Base-by-base conservation (phyloP, 148 eudicot genomes). In the Hydrangea macrophylla region DNA sequence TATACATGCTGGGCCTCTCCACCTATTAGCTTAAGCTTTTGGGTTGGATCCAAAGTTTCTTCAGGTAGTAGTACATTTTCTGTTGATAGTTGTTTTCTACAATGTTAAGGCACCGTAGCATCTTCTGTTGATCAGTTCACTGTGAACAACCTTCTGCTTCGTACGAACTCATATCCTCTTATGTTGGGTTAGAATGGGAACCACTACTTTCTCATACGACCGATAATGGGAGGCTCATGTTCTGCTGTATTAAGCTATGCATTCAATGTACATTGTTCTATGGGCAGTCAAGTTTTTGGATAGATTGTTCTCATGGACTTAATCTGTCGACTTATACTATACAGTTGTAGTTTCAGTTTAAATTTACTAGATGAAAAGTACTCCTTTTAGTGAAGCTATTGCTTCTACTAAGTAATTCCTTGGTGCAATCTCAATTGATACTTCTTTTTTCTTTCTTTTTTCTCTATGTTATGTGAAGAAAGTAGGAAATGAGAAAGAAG, bases 401-500 rank as follows among this genome's bases (percentile, higher is more conserved):
- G 5, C 53, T 60, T 60, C 28, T 2, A 37, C 48, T 20, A 10
- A 60, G 23, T n/a, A 58, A 45, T 18, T 42, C 11, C 20, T 15
- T 15, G 5, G n/a, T 17, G 53, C n/a, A 17, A 45, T 0, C n/a
- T 45, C 20, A 15, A 45, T 18, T 45, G 15, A 45, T 17, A 18
- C 53, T 32, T 70, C 40, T 10, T 20, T 58, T 15, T 36, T n/a
- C n/a, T n/a, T n/a, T n/a, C n/a, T n/a, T n/a, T n/a, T n/a, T n/a
- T n/a, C n/a, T n/a, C n/a, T n/a, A n/a, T n/a, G n/a, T 58, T 55
- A 45, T 76, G 45, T 33, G 58, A 71, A 81, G 84, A 78, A 80
- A 70, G 22, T 74, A 27, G 69, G 51, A 74, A 78, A 71, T 68
- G 81, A 77, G 72, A 81, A 71, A 71, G 84, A 83, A 65, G 78